phyloP scores from a whole-genome alignment of 1,284 basidiomycete species.

The Boletus hoseneyae region DNA sequence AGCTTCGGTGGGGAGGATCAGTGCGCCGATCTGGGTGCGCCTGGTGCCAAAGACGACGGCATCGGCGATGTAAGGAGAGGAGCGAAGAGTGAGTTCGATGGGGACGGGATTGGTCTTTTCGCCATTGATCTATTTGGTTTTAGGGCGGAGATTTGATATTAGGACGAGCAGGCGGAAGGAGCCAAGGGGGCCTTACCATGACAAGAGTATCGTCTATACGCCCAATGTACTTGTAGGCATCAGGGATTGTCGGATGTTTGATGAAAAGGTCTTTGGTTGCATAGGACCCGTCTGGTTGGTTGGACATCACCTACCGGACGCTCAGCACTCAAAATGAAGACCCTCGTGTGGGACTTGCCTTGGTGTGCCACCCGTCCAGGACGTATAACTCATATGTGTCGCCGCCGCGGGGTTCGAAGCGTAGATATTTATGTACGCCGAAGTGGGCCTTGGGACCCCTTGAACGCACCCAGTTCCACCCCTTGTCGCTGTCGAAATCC shows the following conservation, averaged over 20 bases:
- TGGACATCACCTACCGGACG: constrained; percentile 38
- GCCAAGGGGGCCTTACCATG: constrained; percentile 23
- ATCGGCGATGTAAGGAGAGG: constrained; percentile 41
- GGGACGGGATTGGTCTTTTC: constrained; percentile 59
- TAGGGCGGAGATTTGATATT: no score
- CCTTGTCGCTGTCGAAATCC: constrained; percentile 50
- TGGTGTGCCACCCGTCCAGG: constrained; percentile 53
- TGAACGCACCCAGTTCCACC: constrained; percentile 56
- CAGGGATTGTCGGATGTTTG: constrained; percentile 40
- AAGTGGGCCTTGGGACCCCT: constrained; percentile 25
- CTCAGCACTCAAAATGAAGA: background rate
- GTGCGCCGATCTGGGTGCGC: constrained; percentile 49
- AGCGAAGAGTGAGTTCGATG: constrained; percentile 42
- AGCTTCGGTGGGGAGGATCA: constrained; percentile 53
- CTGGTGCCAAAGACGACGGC: constrained; percentile 60
- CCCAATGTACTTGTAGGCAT: constrained; percentile 54
- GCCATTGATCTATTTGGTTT: constrained; percentile 35
- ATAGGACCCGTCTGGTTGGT: constrained; percentile 56
- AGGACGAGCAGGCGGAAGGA: no score
- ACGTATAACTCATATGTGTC: constrained; percentile 53
- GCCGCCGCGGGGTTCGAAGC: constrained; percentile 43
- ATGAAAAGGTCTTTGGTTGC: constrained; percentile 58
- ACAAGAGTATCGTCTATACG: constrained; percentile 59
- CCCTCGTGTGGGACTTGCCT: constrained; percentile 30
- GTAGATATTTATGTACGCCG: constrained; percentile 38